Evolutionary conservation across 2,329 filamentous ascomycete species (phyloP).

Genomic region (Aspergillus brasiliensis): DNA sequence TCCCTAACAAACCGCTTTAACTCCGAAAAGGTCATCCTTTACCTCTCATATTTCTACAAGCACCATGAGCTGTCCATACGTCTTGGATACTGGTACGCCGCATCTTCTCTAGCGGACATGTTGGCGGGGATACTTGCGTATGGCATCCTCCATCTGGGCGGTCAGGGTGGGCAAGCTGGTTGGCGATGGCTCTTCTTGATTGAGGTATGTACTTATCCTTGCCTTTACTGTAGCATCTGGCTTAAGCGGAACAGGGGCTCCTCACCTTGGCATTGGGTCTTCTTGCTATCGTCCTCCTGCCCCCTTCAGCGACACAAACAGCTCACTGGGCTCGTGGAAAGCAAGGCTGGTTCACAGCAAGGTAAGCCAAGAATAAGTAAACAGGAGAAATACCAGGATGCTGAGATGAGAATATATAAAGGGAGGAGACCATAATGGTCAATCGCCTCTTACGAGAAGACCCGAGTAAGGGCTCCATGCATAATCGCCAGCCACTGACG

Average conservation of each 20-base stretch:
- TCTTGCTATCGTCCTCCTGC: constrained; percentile 53
- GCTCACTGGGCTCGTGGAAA: constrained; percentile 33
- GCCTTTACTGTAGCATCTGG: constrained; percentile 32
- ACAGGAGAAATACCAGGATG: not conserved
- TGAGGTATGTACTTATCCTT: constrained; percentile 41
- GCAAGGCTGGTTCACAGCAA: constrained; percentile 65
- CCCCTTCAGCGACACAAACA: constrained; percentile 63
- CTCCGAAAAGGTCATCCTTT: constrained; percentile 40
- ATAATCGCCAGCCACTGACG: constrained; percentile 55
- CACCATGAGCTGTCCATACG: constrained; percentile 62
- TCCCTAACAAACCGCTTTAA: not conserved
- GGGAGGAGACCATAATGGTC: constrained; percentile 67
- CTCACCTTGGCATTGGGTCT: constrained; percentile 30
- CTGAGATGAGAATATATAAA: not conserved
- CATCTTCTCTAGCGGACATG: constrained; percentile 45
- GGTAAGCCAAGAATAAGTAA: constrained; percentile 23
- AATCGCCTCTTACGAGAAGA: constrained; percentile 59
- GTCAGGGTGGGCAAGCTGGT: constrained; percentile 32
- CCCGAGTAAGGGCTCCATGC: constrained; percentile 58
- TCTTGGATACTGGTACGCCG: constrained; percentile 29
- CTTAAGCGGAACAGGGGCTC: constrained; percentile 18
- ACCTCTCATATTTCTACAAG: constrained; percentile 72
- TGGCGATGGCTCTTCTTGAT: constrained; percentile 41
- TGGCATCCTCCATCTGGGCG: constrained; percentile 40
- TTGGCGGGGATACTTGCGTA: constrained; percentile 48